Evolutionary conservation across 2,329 filamentous ascomycete genomes (phyloP), one percentile per base, ranked within the genome.

Genomic region (Rhytidhysteron rufulum): DNA sequence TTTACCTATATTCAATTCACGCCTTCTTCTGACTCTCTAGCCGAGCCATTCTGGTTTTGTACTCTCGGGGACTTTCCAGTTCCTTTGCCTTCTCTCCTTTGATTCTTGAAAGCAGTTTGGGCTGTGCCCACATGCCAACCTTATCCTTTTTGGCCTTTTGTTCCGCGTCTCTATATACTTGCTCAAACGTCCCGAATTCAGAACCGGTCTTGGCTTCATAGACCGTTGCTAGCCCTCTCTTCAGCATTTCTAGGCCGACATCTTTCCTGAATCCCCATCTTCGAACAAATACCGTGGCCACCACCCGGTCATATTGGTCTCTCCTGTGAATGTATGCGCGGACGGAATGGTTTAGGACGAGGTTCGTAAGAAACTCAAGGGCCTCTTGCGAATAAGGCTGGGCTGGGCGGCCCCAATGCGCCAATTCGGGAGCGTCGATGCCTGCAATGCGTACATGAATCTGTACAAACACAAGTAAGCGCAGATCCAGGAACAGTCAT

Each of bases 241-340:
- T 86, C 46, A 98, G 68, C 90, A 98, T 94, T 64, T 94, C 86
- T 45, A 90, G 69, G 3, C 91, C 89, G 4, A 98, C 86, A 63
- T 98, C 90, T 42, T 78, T 79, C 51, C 81, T 82, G 44, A 87
- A 74, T 8, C 88, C 66, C 53, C 82, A 66, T 41, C 74, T 77
- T 34, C 88, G 78, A 22, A 91, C 79, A 55, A 80, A 87, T 1
- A 91, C 91, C 1, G 87, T 93, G 13, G 85, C 89, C 2, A 98
- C 88, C 5, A 95, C 82, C 33, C 93, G 83, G 49, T 90, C 85
- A 65, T 97, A 98, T 61, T 97, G 93, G 63, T 98, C 94, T 39
- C 83, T 79, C 44, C 82, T 83, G 67, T 90, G 88, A 37, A 96
- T 78, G 55, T 86, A 82, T n/a, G 82, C 86, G 42, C 91, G 82